Conservation (phyloP, 345 rosid species). For the Isatis tinctoria region DNA sequence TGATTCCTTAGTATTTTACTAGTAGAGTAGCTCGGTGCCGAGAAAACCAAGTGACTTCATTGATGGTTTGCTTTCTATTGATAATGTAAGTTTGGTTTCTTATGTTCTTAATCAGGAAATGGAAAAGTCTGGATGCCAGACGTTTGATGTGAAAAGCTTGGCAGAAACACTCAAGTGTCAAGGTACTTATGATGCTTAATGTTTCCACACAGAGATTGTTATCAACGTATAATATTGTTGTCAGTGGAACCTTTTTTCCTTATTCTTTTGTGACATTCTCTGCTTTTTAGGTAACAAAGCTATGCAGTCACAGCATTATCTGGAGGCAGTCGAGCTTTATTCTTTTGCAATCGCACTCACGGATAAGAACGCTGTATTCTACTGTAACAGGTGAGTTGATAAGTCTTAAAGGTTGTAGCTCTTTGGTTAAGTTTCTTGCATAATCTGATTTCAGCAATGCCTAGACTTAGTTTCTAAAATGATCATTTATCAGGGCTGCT, state of each 20-base stretch:
- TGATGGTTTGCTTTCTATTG: background rate
- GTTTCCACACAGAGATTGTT: background rate
- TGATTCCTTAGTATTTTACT: too few relatives aligned
- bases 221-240: background rate
- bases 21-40: too few relatives aligned
- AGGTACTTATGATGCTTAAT: constrained; percentile 44
- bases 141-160: constrained; percentile 42
- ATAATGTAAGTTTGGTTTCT: background rate
- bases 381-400: constrained; percentile 69
- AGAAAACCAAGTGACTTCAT: too few relatives aligned
- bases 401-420: background rate
- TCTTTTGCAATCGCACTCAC: constrained; percentile 65
- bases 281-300: constrained; percentile 73
- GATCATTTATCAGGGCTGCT: constrained; percentile 59
- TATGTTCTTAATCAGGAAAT: constrained; percentile 53
- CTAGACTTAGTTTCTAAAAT: background rate
- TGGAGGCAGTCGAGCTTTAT: constrained; percentile 71
- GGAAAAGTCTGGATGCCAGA: constrained; percentile 61
- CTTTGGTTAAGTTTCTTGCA: constrained; percentile 4
- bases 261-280: background rate
- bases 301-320: constrained; percentile 63
- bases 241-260: background rate
- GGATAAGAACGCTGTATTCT: constrained; percentile 70
- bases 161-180: constrained; percentile 72
- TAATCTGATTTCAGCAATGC: background rate